Evolutionary conservation across 306 rosid species (phyloP), one percentile per base, ranked within the genome.

Genomic region (Malus sieversii): DNA sequence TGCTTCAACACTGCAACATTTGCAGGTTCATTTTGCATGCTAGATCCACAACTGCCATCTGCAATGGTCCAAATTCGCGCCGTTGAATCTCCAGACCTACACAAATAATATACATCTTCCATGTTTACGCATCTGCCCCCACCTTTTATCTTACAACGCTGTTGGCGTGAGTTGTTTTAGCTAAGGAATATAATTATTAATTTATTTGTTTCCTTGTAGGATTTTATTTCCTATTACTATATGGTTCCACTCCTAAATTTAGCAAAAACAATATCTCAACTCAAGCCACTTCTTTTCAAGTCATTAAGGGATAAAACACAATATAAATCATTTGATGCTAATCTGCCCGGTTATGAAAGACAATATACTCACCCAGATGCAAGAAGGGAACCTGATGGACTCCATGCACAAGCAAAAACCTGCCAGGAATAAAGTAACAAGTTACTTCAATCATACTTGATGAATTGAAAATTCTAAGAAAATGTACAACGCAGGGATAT

Each of bases 371-470:
- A 89, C 94, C 91, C 94, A 27, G 94, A 89, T 18, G 94, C 94
- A 80, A 89, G 90, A 82, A 87, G 87, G 0, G 88, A 86, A 44
- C 90, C 88, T 8, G 88, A 78, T 53, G 94, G 91, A 78, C 82
- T 89, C 94, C 94, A 89, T 27, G 91, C 94, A 82, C 94, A 89
- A 80, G 91, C 88, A 84, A 85, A 89, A 72, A 89, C 91, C 91
- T 89, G 82, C 19, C 53, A 67, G 67, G 23, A 78, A 14, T 13
- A 53, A 67, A 68, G 42, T 19, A 76, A 77, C 44, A 33, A 27
- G n/a, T 29, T 75, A 64, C 71, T 13, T 20, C 33, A 23, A 83
- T 38, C 30, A 77, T 5, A 19, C 51, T 42, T 20, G 66, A 58
- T 18, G 70, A 67, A 57, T 9, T 29, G 66, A 59, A 44, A 53